Conservation (phyloP, 257 asterid genomes). For the Apocynum venetum region DNA sequence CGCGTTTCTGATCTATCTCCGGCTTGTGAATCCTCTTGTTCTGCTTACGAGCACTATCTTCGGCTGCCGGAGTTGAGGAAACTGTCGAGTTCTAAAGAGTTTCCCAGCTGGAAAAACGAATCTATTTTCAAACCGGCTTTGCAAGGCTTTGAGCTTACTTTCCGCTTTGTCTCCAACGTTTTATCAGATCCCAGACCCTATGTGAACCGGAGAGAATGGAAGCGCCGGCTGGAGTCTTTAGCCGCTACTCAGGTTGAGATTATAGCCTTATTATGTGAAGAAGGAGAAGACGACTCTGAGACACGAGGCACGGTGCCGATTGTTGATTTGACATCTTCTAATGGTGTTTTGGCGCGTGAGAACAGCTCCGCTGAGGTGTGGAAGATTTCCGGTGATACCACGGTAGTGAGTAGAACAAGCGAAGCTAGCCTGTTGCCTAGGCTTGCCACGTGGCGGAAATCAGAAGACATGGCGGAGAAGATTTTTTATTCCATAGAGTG, state of each 20-base stretch:
- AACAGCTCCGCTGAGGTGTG: slow-evolving; percentile 89
- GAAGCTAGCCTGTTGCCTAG: slow-evolving; percentile 71
- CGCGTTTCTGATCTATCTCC: slow-evolving; percentile 44
- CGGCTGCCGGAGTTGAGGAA: slow-evolving; percentile 68
- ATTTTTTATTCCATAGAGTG: slow-evolving; percentile 64
- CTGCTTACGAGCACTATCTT: slow-evolving; percentile 67
- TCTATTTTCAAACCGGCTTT: slow-evolving; percentile 62
- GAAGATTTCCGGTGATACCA: slow-evolving; percentile 58
- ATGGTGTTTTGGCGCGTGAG: slow-evolving; percentile 43
- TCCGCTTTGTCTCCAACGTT: slow-evolving; percentile 71
- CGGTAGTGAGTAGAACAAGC: slow-evolving; percentile 72
- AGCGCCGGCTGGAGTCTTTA: slow-evolving; percentile 59
- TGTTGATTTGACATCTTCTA: slow-evolving; percentile 43
- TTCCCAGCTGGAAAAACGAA: slow-evolving; percentile 72
- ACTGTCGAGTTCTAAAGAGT: slow-evolving; percentile 51
- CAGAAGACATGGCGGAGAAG: slow-evolving; percentile 58
- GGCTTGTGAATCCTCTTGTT: slow-evolving; percentile 72
- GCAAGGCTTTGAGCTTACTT: slow-evolving; percentile 62
- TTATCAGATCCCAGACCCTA: slow-evolving; percentile 70
- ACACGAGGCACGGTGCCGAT: slow-evolving; percentile 62
- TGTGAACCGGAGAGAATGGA: slow-evolving; percentile 68
- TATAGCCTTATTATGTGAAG: slow-evolving; percentile 59
- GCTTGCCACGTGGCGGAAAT: slow-evolving; percentile 61
- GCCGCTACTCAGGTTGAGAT: slow-evolving; percentile 59
- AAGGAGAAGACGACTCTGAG: slow-evolving; percentile 50